Evolutionary conservation across 768 basidiomycete species (phyloP), one percentile per base, ranked within the genome.

Genomic region (Chalciporus piperatus): DNA sequence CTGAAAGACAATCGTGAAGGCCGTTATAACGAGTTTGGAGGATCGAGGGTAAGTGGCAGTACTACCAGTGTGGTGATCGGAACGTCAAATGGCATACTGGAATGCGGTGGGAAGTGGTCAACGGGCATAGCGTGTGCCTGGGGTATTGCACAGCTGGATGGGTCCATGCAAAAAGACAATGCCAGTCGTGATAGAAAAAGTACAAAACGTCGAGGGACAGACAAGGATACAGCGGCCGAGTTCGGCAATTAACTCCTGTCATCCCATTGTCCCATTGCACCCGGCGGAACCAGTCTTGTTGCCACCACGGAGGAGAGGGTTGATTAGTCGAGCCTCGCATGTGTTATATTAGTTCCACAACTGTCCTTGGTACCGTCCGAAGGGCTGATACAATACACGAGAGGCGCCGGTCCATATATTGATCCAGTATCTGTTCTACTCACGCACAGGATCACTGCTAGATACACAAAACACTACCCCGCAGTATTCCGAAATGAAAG

Each of bases 391-490:
- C 61, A 56, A 55, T 60, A 16, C 17, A 4, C 12, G 27, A 9
- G 27, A 22, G 22, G 27, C n/a, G 35, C 19, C n/a, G 35, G 8
- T n/a, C 35, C 16, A 37, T 37, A 7, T 37, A 37, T 37, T 6
- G 3, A n/a, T 37, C 35, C 30, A 10, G 23, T 48, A 28, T 32
- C 30, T 10, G 14, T 20, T 13, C 19, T n/a, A n/a, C 20, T 23
- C 51, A 25, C 25, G 9, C 37, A 50, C 33, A 60, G n/a, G n/a
- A n/a, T n/a, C n/a, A n/a, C n/a, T n/a, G n/a, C 60, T 58, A 52
- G 20, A 49, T 32, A 20, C 9, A 20, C 6, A 40, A 50, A 30
- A 48, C 13, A 8, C 25, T 42, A 37, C 25, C 6, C 25, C 42
- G n/a, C 30, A 17, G 30, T 13, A 35, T 9, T 27, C n/a, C n/a